Base-by-base conservation (phyloP, 345 rosid species). In the Hirschfeldia incana region DNA sequence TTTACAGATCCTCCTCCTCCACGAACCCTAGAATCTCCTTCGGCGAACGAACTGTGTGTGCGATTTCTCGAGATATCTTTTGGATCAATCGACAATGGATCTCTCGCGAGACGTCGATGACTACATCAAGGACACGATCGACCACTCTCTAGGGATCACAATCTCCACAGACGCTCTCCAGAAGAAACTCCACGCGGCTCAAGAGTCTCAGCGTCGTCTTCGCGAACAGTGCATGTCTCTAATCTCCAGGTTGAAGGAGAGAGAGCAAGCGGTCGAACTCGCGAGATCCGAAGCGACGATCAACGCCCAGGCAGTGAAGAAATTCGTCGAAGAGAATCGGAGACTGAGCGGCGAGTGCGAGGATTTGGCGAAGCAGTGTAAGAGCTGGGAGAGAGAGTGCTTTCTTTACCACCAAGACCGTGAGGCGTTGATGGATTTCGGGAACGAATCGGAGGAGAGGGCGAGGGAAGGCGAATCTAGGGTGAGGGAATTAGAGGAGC, bases 371-470 rank as follows among this genome's bases (percentile, higher is more conserved):
- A 83, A 63, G 32, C 88, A 92, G 84, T 90, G 98, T 70, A 83
- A 83, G 32, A 91, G 81, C 46, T 87, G 86, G 92, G 93, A 93
- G 77, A 85, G 42, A 26, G 98, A 91, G 79, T 87, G 94, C 59
- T 81, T 89, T 3, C 88, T 91, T 28, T 93, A 88, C n/a, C 92
- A 89, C 36, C 82, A 80, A 64, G 94, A 93, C 57, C 82, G 97
- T 62, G 97, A 93, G 55, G 89, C 90, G 4, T 75, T 92, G 81
- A 94, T 94, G 96, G 98, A 94, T 55, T 93, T 91, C 70, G 92
- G 94, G 15, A 90, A 94, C 70, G 98, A 94, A 83, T 88, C 94
- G 0, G 91, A 89, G 44, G 91, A 87, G 78, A 85, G 92, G 74
- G 96, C 98, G 0, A 87, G 82, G 66, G 88, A 79, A 72, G 95